Conservation (phyloP, 2,329 filamentous ascomycete species). For the Trichoderma sp. region DNA sequence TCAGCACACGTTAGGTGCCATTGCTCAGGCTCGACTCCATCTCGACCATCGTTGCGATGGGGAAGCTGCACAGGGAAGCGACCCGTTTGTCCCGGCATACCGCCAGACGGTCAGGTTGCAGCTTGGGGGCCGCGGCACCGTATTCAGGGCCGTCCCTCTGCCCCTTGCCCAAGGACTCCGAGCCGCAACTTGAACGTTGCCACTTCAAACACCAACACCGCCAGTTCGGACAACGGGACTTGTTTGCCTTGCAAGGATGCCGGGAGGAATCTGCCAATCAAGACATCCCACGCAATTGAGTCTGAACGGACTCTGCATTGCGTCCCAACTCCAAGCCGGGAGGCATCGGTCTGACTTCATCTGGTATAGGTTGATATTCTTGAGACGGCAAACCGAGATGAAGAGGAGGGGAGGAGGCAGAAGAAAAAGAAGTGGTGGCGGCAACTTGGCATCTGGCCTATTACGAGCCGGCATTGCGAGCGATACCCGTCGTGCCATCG, state of each 20-base stretch:
- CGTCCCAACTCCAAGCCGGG: constrained; percentile 19
- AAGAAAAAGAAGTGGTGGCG: constrained; percentile 20
- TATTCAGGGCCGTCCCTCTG: constrained; percentile 7
- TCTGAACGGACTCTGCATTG: constrained; percentile 15
- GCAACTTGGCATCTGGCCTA: not conserved
- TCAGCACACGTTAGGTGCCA: not conserved
- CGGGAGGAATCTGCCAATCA: constrained; percentile 24
- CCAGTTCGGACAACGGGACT: constrained; percentile 13
- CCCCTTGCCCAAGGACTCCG: not conserved
- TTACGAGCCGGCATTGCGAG: not conserved
- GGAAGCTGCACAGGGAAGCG: constrained; percentile 24
- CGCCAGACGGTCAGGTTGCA: constrained; percentile 16
- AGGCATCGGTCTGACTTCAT: constrained; percentile 8
- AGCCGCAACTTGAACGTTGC: not conserved
- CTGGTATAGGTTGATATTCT: not conserved
- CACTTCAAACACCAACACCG: constrained; percentile 12
- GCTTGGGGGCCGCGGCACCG: constrained; percentile 10
- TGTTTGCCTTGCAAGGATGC: constrained; percentile 10
- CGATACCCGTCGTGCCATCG: not conserved
- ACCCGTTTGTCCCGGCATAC: constrained; percentile 24
- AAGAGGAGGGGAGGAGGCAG: not conserved
- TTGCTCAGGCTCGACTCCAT: constrained; percentile 9
- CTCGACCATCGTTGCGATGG: constrained; percentile 9
- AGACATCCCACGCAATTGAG: constrained; percentile 22
- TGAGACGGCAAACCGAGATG: constrained; percentile 1